phyloP scores from a whole-genome alignment of 1,284 basidiomycete genomes.

The Termitomyces sp. region DNA sequence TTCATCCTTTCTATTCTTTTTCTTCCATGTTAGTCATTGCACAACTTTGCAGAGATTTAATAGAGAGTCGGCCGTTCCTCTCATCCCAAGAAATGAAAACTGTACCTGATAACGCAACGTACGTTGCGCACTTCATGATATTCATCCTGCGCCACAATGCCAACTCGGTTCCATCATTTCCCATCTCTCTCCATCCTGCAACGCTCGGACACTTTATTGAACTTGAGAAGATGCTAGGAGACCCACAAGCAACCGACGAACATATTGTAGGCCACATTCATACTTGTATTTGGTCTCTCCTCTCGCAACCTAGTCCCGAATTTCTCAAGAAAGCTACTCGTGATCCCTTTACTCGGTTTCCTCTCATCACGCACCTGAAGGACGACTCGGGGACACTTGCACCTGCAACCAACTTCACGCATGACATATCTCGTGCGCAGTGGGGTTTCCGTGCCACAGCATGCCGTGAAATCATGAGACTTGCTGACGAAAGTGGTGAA shows the following conservation, averaged over 20 bases:
- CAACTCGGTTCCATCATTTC: neutral
- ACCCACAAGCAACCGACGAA: neutral
- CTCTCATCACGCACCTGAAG: neutral
- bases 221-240: neutral
- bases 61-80: neutral
- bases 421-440: neutral
- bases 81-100: neutral
- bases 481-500: neutral
- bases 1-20: neutral
- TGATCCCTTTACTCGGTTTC: neutral
- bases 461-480: neutral
- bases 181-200: neutral
- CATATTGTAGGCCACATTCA: neutral
- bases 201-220: neutral
- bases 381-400: neutral
- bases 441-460: slow-evolving; percentile 1
- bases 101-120: neutral
- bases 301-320: neutral
- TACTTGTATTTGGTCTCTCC: neutral
- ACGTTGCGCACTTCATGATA: neutral
- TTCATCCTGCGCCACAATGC: neutral
- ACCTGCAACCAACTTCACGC: neutral
- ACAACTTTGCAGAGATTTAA: neutral
- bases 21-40: too few species aligned
- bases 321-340: neutral